Evolutionary conservation across 163 green algal species (phyloP), one percentile per base, ranked within the genome.

Genomic region (Chlamydomonas reinhardtii): DNA sequence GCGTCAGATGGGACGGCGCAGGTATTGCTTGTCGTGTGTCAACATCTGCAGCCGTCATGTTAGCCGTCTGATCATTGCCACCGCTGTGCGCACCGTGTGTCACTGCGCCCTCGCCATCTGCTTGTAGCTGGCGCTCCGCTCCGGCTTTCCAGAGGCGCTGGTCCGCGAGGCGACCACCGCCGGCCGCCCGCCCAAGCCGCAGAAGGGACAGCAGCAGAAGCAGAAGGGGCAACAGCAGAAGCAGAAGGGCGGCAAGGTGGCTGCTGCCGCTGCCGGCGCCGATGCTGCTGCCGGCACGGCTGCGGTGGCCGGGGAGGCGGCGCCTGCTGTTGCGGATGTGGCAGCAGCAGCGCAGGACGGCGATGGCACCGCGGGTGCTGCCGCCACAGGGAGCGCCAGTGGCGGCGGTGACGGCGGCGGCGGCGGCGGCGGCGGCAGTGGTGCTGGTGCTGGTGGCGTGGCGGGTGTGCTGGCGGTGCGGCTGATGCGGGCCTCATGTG

Each of bases 401-500:
- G n/a, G n/a, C n/a, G n/a, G n/a, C n/a, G n/a, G n/a, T n/a, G n/a
- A n/a, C n/a, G n/a, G n/a, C n/a, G n/a, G n/a, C n/a, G n/a, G n/a
- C 9, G 77, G 31, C n/a, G 31, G n/a, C 65, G 48, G 43, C 25
- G 65, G 15, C 69, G 34, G 8, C 34, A 15, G 8, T 16, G 66
- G 25, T 29, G 62, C 27, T 16, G 62, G 62, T 17, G 25, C 62
- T 11, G 68, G 9, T 0, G 43, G 43, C 24, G 8, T 78, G 32
- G 68, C 4, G 32, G n/a, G 52, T 3, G 69, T 85, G 79, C 68
- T 85, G 31, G 68, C 68, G 31, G 17, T 43, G 35, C 84, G 89
- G 43, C 80, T 92, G 80, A 35, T 92, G 62, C 74, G 84, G 48
- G 84, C 89, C 9, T 68, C 81, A 0, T 92, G 89, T 73, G 89